Evolutionary conservation across 23 red algal species (phyloP), one percentile per base, ranked within the genome.

Genomic region (Porphyridium purpureum): DNA sequence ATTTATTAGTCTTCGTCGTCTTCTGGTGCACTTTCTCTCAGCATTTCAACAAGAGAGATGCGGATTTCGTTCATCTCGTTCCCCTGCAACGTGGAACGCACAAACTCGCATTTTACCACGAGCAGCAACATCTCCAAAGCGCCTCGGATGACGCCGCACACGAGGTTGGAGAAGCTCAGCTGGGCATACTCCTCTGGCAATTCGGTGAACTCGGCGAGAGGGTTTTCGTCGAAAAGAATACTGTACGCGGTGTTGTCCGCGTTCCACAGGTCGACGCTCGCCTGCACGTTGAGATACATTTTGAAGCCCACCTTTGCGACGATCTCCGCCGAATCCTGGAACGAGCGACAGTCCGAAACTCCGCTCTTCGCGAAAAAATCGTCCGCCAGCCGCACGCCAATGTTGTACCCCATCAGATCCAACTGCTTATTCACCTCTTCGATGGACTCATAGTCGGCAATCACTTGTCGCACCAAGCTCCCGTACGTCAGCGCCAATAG

Each of bases 401-500:
- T 98, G 35, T 86, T 98, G 70, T 81, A 98, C 1, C 90, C 90
- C 34, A 81, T 66, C 41, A 57, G 21, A 8, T 80, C 90, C 27
- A 98, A 66, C 50, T 98, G 73, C 33, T 38, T 36, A 59, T 98
- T 98, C 31, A 98, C 90, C 29, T 98, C 74, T 24, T 25, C 50
- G n/a, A 71, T 59, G 23, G 72, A 42, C 60, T 84, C 78, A 47
- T 86, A 86, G 63, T 98, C 90, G 22, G 66, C 41, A 24, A 98
- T 31, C 27, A 98, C 62, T 69, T 98, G 80, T 15, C 81, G 72
- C 47, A 98, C 90, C 21, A 86, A 74, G 44, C 64, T 62, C 24
- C 90, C 90, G 59, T 98, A 62, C 31, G 90, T 98, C 33, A 98
- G 69, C n/a, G 90, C 90, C n/a, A 81, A 57, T 47, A 98, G 67